Conservation (phyloP, 164 flowering plant genomes). For the Echeveria elegans region DNA sequence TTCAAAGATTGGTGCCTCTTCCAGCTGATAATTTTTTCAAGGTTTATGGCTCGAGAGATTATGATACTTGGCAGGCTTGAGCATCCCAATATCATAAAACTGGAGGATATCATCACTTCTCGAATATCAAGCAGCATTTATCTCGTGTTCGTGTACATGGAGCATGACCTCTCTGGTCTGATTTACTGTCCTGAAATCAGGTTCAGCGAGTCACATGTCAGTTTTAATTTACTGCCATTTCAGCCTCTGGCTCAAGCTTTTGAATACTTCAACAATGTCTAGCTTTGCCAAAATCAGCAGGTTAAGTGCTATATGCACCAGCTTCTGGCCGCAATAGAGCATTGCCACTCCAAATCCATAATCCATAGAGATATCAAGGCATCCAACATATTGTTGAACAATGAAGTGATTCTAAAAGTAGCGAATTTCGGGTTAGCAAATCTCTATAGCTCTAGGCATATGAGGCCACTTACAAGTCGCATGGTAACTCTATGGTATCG, state of each 20-base stretch:
- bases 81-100: conserved; percentile 78
- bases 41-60: conserved; percentile 95
- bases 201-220: conserved; percentile 82
- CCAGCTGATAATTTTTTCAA: conserved; percentile 63
- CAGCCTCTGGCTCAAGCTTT: background rate
- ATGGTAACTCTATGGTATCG: conserved; percentile 79
- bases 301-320: conserved; percentile 2
- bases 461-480: conserved; percentile 51
- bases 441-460: conserved; percentile 21
- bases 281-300: conserved; percentile 22
- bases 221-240: conserved; percentile 8
- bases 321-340: background rate
- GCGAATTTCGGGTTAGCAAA: conserved; percentile 30
- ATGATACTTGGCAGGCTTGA: conserved; percentile 72
- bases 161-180: conserved; percentile 88
- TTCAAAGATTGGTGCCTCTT: conserved; percentile 79
- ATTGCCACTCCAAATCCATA: conserved; percentile 13
- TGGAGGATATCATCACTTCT: conserved; percentile 81
- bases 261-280: conserved; percentile 26
- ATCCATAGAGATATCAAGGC: conserved; percentile 2
- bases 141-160: conserved; percentile 96
- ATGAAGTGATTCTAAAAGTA: conserved; percentile 16
- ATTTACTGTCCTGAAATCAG: conserved; percentile 59
- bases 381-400: background rate
- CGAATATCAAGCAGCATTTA: conserved; percentile 65